Conservation (phyloP, 2,329 filamentous ascomycete species). For the Calycina herbarum region DNA sequence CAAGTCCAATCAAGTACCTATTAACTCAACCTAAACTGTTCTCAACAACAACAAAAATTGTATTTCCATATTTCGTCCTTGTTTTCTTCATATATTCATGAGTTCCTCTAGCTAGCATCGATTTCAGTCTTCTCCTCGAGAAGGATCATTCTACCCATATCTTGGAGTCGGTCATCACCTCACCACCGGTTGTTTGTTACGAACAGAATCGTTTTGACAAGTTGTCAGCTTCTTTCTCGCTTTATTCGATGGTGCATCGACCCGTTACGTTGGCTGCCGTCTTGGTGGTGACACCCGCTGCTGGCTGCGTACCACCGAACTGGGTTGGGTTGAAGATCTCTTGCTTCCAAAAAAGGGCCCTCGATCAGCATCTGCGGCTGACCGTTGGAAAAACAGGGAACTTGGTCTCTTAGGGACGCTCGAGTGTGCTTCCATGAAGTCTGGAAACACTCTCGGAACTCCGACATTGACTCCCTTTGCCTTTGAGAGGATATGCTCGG, state of each 20-base stretch:
- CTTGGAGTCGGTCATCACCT: background rate
- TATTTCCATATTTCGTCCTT: background rate
- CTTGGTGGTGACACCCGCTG: background rate
- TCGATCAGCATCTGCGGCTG: background rate
- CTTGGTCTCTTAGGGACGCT: background rate
- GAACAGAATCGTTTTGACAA: background rate
- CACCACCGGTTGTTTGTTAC: background rate
- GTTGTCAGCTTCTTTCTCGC: background rate
- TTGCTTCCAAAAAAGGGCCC: background rate
- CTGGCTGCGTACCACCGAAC: background rate
- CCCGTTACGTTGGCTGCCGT: constrained; percentile 1
- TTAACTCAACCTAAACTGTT: no score
- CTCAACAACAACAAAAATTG: no score
- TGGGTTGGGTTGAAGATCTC: background rate
- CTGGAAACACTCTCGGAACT: background rate
- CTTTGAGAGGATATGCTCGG: background rate
- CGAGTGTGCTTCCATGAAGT: background rate
- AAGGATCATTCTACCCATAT: background rate
- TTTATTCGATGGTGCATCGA: constrained; percentile 4
- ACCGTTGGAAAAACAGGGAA: background rate
- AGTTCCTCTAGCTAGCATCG: background rate
- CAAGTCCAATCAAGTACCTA: no score
- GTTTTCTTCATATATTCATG: background rate
- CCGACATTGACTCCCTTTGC: background rate
- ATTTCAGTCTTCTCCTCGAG: background rate